Base-by-base conservation (phyloP, 1,284 basidiomycete genomes). In the Cutaneotrichosporon sp. region DNA sequence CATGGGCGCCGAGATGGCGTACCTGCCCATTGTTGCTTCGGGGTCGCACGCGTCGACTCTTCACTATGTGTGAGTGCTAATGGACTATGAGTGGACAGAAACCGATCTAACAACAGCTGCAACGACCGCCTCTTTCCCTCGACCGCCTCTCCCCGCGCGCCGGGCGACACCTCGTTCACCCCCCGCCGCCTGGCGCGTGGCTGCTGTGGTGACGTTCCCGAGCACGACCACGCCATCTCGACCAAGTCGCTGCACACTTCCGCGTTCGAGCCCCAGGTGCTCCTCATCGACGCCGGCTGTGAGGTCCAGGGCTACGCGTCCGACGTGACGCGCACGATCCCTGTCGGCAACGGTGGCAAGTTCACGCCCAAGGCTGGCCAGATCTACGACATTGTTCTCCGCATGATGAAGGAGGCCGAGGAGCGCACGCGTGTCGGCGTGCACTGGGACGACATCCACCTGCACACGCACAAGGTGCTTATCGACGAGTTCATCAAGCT, bases 271-370 rank as follows among this genome's bases (percentile, higher is more conserved):
- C 89, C 91, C 0, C 91, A 93, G 76, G 89, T 94, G 4, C 83
- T 97, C 5, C 85, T 96, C 47, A 92, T 96, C 66, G 93, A 97
- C 73, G 92, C 92, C 1, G 92, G 92, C 0, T 92, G 91, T 72
- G 93, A 97, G 80, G 93, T 87, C 88, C 83, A 87, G 52, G 89
- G 77, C 11, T 79, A 79, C 65, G 78, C 78, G 0, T 75, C 76
- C 4, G 80, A 81, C 65, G 75, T 82, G 36, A 81, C 78, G 18
- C 69, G 80, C 58, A 80, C 78, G 7, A 78, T 81, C 18, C 81
- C 80, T 4, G 76, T 95, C 26, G 93, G 93, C 0, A 96, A 96
- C 72, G 88, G 89, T 1, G 93, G 93, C 1, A 90, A 86, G 75
- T 96, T 93, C 76, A 90, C 90, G 0, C 81, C 86, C 2, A 88